Percentiles rank a stretch among this genome's conserved stretches.
phyloP scores from a whole-genome alignment of 1,139 yeast genomes.

The Taiozyma sp. region DNA sequence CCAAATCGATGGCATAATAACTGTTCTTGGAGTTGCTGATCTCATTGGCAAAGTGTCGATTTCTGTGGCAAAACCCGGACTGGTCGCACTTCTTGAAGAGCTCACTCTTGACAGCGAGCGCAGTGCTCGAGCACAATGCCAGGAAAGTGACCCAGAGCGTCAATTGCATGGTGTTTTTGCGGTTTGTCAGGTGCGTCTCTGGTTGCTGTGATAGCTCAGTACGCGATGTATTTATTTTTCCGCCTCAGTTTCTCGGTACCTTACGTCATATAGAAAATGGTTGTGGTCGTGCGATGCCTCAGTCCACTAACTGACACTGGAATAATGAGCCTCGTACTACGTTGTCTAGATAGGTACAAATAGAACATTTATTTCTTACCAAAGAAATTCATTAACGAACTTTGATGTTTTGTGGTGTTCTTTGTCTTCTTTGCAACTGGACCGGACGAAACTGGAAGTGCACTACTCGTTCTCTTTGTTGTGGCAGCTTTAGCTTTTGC shows the following conservation, averaged over 20 bases:
- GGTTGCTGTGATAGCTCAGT: background rate
- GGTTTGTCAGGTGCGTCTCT: background rate
- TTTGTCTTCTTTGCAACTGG: constrained; percentile 13
- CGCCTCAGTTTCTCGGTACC: background rate
- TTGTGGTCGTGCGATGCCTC: too few relatives aligned
- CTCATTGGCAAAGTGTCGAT: constrained; percentile 61
- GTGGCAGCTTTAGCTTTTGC: constrained; percentile 5
- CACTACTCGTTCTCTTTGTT: constrained; percentile 2
- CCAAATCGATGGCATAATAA: constrained; percentile 51
- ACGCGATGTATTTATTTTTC: too few relatives aligned
- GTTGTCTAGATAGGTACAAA: background rate
- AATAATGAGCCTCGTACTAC: background rate
- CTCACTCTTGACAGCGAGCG: constrained; percentile 42
- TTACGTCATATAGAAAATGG: background rate
- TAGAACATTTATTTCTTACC: constrained; percentile 17
- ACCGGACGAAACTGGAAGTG: background rate
- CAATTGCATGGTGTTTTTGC: background rate
- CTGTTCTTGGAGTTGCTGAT: constrained; percentile 35
- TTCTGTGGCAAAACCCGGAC: constrained; percentile 83
- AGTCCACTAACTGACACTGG: too few relatives aligned
- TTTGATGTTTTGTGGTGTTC: constrained; percentile 16
- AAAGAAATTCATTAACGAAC: constrained; percentile 22
- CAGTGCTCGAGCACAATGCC: background rate
- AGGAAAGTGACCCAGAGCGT: background rate
- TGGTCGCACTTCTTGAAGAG: constrained; percentile 78